Percentiles rank a stretch among this genome's conserved stretches.
These are phyloP conservation scores for Raffaelea arxii DNA, from an alignment of 2,329 filamentous ascomycete species.

Conservation along the genomic window DNA sequence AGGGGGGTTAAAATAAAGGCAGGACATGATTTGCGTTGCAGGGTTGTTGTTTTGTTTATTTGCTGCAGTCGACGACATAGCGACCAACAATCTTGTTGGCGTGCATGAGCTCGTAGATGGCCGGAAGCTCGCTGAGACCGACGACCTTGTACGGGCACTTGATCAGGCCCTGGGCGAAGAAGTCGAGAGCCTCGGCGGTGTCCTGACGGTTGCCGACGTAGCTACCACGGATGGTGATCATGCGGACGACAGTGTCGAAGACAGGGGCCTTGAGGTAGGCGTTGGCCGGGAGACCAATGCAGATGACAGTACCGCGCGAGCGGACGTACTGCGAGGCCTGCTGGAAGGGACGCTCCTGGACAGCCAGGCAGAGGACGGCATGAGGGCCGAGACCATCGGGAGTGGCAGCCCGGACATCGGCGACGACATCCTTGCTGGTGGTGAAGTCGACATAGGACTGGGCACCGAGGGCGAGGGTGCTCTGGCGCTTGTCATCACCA, in stretches of 20 bases:
- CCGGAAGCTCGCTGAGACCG: conserved; percentile 67
- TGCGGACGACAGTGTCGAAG: conserved; percentile 78
- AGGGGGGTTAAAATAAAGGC: too few species aligned
- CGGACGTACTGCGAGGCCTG: conserved; percentile 86
- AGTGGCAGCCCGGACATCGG: conserved; percentile 74
- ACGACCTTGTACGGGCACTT: conserved; percentile 79
- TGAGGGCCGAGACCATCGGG: conserved; percentile 75
- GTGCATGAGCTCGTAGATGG: conserved; percentile 69
- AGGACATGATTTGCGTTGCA: too few species aligned
- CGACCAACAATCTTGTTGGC: conserved; percentile 65
- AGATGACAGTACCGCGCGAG: conserved; percentile 70
- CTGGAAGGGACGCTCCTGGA: conserved; percentile 87
- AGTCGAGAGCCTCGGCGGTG: conserved; percentile 80
- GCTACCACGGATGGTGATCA: conserved; percentile 86
- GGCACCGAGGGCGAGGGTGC: conserved; percentile 56
- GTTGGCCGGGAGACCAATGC: conserved; percentile 77
- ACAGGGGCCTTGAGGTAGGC: conserved; percentile 76
- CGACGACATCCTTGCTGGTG: conserved; percentile 65
- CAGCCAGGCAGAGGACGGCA: conserved; percentile 78
- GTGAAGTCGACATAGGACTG: conserved; percentile 71
- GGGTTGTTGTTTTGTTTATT: conserved; percentile 4
- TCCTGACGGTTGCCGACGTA: conserved; percentile 93
- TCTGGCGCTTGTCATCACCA: conserved; percentile 46
- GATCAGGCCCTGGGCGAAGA: conserved; percentile 76
- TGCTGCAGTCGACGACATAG: conserved; percentile 68